Conservation (phyloP, 2,329 filamentous ascomycete genomes). For the Colletotrichum aenigma region DNA sequence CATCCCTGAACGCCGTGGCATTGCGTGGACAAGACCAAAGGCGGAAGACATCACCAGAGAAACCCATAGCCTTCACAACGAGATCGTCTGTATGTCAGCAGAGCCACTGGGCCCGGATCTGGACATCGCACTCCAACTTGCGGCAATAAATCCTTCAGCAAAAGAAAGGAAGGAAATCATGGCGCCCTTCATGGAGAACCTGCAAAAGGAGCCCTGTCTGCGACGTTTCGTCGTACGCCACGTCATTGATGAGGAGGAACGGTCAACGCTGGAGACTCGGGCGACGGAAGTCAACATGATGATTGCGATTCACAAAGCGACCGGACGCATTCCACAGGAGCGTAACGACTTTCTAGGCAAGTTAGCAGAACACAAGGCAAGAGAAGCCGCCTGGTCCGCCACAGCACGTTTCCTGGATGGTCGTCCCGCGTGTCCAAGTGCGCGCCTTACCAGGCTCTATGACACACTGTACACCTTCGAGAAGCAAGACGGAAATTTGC, state of each 20-base stretch:
- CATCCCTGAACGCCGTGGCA: fast-evolving
- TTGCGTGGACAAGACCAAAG: background rate
- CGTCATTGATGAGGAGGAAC: background rate
- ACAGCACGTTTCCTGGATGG: no score
- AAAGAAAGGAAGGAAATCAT: background rate
- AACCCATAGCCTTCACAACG: fast-evolving
- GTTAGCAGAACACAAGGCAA: background rate
- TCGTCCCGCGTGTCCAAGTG: no score
- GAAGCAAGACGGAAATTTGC: no score
- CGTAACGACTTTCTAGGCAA: background rate
- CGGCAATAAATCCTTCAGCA: background rate
- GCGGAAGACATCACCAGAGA: background rate
- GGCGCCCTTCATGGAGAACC: background rate
- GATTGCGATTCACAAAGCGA: background rate
- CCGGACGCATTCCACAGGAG: background rate
- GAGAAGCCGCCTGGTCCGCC: no score
- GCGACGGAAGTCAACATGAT: background rate
- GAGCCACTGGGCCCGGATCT: background rate
- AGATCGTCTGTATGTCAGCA: background rate
- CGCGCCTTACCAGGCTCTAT: no score
- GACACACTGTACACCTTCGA: no score
- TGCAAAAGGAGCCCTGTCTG: background rate
- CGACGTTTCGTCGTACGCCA: background rate
- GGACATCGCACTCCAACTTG: background rate
- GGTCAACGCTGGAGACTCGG: background rate